Evolutionary conservation across 495 filamentous ascomycete genomes (phyloP).

Genomic region (Monascus purpureus): DNA sequence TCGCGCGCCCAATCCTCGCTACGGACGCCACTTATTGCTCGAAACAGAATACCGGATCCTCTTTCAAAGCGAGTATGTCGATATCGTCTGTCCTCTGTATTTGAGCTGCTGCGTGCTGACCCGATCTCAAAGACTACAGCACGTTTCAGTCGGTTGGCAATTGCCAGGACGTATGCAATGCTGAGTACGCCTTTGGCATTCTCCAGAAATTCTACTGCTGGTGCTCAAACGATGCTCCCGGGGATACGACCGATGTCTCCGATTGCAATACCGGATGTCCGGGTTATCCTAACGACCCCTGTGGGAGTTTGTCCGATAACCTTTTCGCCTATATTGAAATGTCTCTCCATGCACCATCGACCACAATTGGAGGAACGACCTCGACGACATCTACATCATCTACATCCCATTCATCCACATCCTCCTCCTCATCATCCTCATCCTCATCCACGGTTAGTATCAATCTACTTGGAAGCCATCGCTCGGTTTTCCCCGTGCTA

Average conservation of each 20-base stretch:
- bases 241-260: constrained; percentile 20
- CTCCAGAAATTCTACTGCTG: constrained; percentile 53
- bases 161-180: constrained; percentile 40
- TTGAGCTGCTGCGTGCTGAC: constrained; percentile 6
- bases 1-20: constrained; percentile 6
- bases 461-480: no score
- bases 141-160: constrained; percentile 53
- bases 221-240: constrained; percentile 61
- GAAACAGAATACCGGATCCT: constrained; percentile 30
- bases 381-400: constrained; percentile 16
- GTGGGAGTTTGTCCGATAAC: constrained; percentile 39
- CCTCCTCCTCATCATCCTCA: no score
- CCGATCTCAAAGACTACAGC: constrained; percentile 24
- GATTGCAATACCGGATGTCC: constrained; percentile 49
- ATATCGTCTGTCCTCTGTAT: neutral
- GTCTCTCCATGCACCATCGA: constrained; percentile 13
- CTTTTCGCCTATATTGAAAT: constrained; percentile 46
- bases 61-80: constrained; percentile 16
- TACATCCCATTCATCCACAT: constrained; percentile 5
- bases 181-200: constrained; percentile 51
- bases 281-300: constrained; percentile 50
- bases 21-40: constrained; percentile 27
- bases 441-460: no score
- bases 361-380: no score
- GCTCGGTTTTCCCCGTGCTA: no score